Conservation (phyloP, 305 asterid genomes). For the Withania somnifera region DNA sequence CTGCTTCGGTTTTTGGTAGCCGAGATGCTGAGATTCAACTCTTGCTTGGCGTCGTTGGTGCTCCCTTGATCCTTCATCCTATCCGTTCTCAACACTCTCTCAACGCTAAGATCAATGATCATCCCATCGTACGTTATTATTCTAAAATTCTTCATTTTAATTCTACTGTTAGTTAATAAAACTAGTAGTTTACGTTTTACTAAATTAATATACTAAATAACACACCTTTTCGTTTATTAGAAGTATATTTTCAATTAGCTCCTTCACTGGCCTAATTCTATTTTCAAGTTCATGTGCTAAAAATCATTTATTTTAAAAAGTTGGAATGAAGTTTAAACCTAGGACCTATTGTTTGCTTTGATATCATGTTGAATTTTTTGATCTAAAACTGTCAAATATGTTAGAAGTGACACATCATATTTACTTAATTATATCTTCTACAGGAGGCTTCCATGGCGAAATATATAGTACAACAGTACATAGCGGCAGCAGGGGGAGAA, state of each 20-base stretch:
- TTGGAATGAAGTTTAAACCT: too few species aligned
- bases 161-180: neutral
- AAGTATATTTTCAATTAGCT: too few species aligned
- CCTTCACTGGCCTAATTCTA: neutral
- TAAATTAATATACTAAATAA: too few species aligned
- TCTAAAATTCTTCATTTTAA: neutral
- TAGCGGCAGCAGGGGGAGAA: conserved; percentile 87
- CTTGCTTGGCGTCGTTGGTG: conserved; percentile 64
- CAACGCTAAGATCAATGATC: conserved; percentile 33
- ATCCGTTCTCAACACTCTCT: conserved; percentile 34
- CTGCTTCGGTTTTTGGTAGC: conserved; percentile 46
- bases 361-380: neutral
- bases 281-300: neutral
- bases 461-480: conserved; percentile 75
- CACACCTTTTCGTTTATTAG: too few species aligned
- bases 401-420: neutral
- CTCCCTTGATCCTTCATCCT: conserved; percentile 64
- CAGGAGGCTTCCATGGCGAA: conserved; percentile 87
- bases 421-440: neutral
- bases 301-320: too few species aligned
- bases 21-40: conserved; percentile 54
- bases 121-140: conserved; percentile 46
- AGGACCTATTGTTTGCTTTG: too few species aligned
- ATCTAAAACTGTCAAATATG: neutral
- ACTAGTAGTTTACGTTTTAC: neutral